Conservation (phyloP, 208 protist species). For the Wallacemonas sp. region DNA sequence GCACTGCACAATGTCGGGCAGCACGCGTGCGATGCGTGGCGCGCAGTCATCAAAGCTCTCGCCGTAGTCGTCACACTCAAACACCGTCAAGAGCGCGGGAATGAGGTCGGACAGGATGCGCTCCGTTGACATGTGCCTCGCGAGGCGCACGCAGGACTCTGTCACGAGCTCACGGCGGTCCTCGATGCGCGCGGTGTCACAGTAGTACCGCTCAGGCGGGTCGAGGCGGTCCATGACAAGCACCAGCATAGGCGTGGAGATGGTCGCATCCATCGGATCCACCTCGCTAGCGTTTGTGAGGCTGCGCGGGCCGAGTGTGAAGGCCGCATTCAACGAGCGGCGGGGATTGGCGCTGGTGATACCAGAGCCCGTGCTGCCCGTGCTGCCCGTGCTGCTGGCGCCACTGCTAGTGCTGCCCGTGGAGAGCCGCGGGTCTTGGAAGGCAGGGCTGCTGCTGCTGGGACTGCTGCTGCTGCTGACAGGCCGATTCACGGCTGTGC, state of each 20-base stretch:
- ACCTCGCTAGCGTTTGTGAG: slow-evolving; percentile 30
- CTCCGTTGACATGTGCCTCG: slow-evolving; percentile 43
- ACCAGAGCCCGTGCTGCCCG: not conserved
- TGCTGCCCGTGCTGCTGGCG: slow-evolving; percentile 7
- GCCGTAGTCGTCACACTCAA: slow-evolving; percentile 55
- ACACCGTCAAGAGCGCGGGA: slow-evolving; percentile 52
- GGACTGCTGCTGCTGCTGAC: slow-evolving; percentile 2
- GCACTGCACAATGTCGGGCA: slow-evolving; percentile 53
- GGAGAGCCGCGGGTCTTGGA: slow-evolving; percentile 1
- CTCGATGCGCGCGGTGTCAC: slow-evolving; percentile 38
- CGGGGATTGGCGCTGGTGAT: slow-evolving; percentile 20
- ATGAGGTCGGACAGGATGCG: slow-evolving; percentile 61
- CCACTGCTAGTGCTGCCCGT: slow-evolving; percentile 12
- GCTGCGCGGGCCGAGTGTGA: slow-evolving; percentile 56
- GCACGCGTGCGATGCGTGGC: slow-evolving; percentile 36
- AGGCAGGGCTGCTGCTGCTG: not conserved
- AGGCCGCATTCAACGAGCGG: slow-evolving; percentile 58
- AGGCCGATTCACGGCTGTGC: not conserved
- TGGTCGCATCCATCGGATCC: slow-evolving; percentile 12
- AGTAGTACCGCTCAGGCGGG: slow-evolving; percentile 27
- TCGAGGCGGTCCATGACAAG: slow-evolving; percentile 38
- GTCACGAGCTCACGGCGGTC: slow-evolving; percentile 56
- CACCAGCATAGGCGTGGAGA: slow-evolving; percentile 26
- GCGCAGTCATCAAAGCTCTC: slow-evolving; percentile 61
- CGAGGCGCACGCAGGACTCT: slow-evolving; percentile 30